A percentile compares a stretch with the other conserved stretches of the same genome.
phyloP scores from a whole-genome alignment of 148 eudicot species.

The Rhododendron williamsianum region DNA sequence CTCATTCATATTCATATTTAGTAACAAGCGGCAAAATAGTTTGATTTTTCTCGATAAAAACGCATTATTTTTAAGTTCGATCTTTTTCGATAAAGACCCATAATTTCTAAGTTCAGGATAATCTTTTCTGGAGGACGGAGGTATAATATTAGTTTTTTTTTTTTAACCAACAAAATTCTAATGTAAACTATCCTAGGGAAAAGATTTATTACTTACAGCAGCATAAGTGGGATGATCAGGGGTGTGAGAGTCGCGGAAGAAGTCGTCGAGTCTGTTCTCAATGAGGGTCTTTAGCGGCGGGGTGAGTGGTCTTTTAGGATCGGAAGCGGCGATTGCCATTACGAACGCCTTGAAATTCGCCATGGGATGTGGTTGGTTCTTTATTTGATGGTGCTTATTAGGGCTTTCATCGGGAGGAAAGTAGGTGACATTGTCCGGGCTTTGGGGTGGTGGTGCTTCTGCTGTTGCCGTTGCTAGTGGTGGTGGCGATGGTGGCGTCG shows the following conservation, averaged over 20 bases:
- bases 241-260: conserved; percentile 21
- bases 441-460: neutral
- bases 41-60: too few species aligned
- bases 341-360: conserved; percentile 26
- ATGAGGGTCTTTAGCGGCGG: conserved; percentile 4
- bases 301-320: conserved; percentile 18
- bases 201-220: conserved; percentile 20
- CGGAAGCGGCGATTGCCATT: conserved; percentile 19
- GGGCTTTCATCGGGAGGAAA: neutral
- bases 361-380: conserved; percentile 14
- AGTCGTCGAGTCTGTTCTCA: conserved; percentile 13
- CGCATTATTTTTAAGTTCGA: too few species aligned
- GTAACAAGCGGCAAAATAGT: too few species aligned
- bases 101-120: too few species aligned
- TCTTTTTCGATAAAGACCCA: too few species aligned
- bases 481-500: neutral
- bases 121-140: too few species aligned
- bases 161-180: too few species aligned
- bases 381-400: neutral
- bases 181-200: too few species aligned
- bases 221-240: conserved; percentile 48
- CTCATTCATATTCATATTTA: too few species aligned
- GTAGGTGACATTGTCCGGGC: neutral
- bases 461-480: neutral
- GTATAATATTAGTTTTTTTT: too few species aligned